Base-by-base conservation (phyloP, 257 asterid species). In the Ophiorrhiza pumila region DNA sequence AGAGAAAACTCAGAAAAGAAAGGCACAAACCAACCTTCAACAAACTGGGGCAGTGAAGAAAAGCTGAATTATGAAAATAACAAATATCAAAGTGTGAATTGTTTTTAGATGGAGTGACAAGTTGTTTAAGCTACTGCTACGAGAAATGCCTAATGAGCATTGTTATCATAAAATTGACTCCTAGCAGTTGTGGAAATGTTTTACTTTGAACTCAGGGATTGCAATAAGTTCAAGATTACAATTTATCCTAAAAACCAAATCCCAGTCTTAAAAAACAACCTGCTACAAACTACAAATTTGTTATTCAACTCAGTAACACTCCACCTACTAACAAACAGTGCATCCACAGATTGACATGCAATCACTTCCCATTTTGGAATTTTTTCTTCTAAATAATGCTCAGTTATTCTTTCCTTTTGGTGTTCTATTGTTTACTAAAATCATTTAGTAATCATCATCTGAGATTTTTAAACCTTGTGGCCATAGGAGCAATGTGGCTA, bases 391-490 rank as follows among this genome's bases (percentile, higher is more conserved):
- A 45, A 7, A 17, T 35, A n/a, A 66, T 0, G n/a, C 31, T 39
- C 20, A 41, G 8, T 56, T 53, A 47, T 18, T 29, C 39, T 20
- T 71, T 29, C 23, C 22, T 35, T 43, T 29, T 0, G 6, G 35
- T 68, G 13, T 52, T 68, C 34, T 68, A 63, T 11, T 52, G 20
- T 56, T 71, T 20, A 31, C 20, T 60, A 35, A 31, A n/a, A 71
- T 37, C 34, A 57, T 57, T 29, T 29, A 5, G 13, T 11, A 22
- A 34, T 41, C n/a, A 43, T 71, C 22, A 0, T 20, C 56, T 12
- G 12, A 57, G 0, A 34, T 17, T 15, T 52, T 58, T 12, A 3
- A 58, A 58, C 15, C 64, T 27, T 58, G 15, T 34, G 8, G 22
- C 37, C 20, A 1, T 60, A 32, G 43, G 25, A 15, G 37, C 3